Conservation (phyloP, 1,139 yeast species). For the Kodamaea ohmeri region DNA sequence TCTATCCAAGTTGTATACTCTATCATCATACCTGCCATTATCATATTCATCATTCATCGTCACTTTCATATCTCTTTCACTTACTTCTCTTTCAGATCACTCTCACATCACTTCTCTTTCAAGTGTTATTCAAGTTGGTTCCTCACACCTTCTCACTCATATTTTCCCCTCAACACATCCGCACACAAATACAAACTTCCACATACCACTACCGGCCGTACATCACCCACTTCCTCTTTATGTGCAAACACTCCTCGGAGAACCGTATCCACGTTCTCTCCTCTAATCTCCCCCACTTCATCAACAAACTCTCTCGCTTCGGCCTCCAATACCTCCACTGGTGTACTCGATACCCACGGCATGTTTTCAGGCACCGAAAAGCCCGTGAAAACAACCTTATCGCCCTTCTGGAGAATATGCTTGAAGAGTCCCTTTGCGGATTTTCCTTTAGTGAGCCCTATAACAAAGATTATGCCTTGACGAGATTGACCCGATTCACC, state of each 20-base stretch:
- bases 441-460: conserved; percentile 79
- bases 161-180: conserved; percentile 46
- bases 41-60: no score
- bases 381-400: conserved; percentile 56
- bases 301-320: conserved; percentile 30
- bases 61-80: no score
- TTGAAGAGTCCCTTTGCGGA: conserved; percentile 50
- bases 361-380: conserved; percentile 77
- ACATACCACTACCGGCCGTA: conserved; percentile 55
- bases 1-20: no score
- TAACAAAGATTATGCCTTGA: conserved; percentile 57
- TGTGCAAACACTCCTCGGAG: conserved; percentile 15
- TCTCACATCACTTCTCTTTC: not conserved
- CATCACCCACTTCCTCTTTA: conserved; percentile 20
- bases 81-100: not conserved
- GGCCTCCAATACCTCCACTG: conserved; percentile 34
- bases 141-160: not conserved
- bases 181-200: conserved; percentile 80
- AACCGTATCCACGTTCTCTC: conserved; percentile 20
- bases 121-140: no score
- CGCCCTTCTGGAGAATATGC: conserved; percentile 49
- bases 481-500: no score
- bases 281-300: conserved; percentile 22
- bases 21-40: no score
- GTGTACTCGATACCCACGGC: conserved; percentile 80